Percentiles rank a stretch among this genome's conserved stretches.
Conservation (phyloP, 2,329 filamentous ascomycete genomes). For the Waltergamsia citrina region DNA sequence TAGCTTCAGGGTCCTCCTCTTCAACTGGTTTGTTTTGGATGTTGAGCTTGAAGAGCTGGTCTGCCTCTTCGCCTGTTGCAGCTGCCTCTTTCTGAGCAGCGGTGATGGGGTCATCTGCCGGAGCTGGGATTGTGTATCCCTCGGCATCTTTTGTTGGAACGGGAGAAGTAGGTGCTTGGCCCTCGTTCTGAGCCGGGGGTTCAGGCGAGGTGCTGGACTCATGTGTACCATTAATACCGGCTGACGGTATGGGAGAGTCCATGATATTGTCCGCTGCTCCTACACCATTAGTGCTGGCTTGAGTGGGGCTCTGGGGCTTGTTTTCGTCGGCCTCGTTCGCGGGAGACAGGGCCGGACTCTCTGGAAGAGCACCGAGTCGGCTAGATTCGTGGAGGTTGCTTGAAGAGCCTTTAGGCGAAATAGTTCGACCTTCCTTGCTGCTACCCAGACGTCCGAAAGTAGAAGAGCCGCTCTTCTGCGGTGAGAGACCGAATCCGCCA, state of each 20-base stretch:
- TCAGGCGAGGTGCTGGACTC: slow-evolving; percentile 30
- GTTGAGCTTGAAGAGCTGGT: slow-evolving; percentile 69
- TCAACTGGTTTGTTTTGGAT: slow-evolving; percentile 71
- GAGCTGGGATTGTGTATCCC: slow-evolving; percentile 64
- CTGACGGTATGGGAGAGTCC: slow-evolving; percentile 23
- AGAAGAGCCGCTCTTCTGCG: slow-evolving; percentile 35
- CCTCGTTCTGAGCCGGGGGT: too few relatives aligned
- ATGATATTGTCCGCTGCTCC: slow-evolving; percentile 17
- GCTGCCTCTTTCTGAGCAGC: slow-evolving; percentile 59
- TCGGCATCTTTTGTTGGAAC: slow-evolving; percentile 57
- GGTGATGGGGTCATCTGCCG: slow-evolving; percentile 56
- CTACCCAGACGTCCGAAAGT: slow-evolving; percentile 57
- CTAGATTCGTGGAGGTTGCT: slow-evolving; percentile 47
- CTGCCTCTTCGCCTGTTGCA: slow-evolving; percentile 41
- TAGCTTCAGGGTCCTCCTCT: slow-evolving; percentile 67
- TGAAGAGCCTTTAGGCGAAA: slow-evolving; percentile 50
- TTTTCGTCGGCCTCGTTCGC: slow-evolving; percentile 15
- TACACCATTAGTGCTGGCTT: slow-evolving; percentile 37
- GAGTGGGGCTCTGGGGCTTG: slow-evolving; percentile 12
- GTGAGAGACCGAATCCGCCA: slow-evolving; percentile 48
- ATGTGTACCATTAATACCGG: slow-evolving; percentile 37
- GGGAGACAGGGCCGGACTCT: slow-evolving; percentile 36
- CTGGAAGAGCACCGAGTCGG: slow-evolving; percentile 46
- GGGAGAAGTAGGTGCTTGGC: background rate
- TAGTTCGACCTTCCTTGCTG: slow-evolving; percentile 43